Percentiles rank a stretch among this genome's conserved stretches.
phyloP scores from a whole-genome alignment of 2,329 filamentous ascomycete genomes.

The Verticillium zaregamsianum region DNA sequence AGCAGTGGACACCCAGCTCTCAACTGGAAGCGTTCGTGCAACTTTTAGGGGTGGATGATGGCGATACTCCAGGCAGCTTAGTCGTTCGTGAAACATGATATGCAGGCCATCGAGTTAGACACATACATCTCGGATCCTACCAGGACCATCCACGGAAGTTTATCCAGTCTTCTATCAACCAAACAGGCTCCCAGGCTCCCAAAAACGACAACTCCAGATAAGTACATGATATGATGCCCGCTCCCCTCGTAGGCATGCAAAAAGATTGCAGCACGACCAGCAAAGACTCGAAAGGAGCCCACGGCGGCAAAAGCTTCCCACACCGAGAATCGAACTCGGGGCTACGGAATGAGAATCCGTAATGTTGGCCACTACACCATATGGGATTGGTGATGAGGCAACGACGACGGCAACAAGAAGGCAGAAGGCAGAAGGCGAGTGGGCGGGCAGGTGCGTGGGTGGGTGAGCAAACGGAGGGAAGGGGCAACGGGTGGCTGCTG shows the following conservation, averaged over 20 bases:
- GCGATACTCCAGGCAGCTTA: too few relatives aligned
- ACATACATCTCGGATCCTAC: too few relatives aligned
- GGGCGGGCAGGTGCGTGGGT: background rate
- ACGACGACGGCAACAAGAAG: background rate
- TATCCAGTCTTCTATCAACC: too few relatives aligned
- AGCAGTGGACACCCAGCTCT: too few relatives aligned
- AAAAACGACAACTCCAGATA: background rate
- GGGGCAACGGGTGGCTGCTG: background rate
- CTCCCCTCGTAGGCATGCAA: background rate
- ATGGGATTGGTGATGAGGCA: background rate
- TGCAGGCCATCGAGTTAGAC: too few relatives aligned
- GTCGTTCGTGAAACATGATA: too few relatives aligned
- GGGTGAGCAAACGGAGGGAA: background rate
- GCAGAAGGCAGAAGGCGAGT: background rate
- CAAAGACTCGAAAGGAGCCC: background rate
- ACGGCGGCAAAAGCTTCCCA: background rate
- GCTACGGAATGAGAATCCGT: constrained; percentile 3
- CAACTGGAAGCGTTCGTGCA: too few relatives aligned
- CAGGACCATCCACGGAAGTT: too few relatives aligned
- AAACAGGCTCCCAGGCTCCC: background rate
- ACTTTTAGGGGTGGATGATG: too few relatives aligned
- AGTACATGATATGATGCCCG: background rate
- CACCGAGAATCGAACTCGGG: constrained; percentile 5
- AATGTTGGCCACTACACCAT: constrained; percentile 6
- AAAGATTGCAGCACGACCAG: background rate